Conservation (phyloP, 2,329 filamentous ascomycete genomes). For the Ascochyta rabiei region DNA sequence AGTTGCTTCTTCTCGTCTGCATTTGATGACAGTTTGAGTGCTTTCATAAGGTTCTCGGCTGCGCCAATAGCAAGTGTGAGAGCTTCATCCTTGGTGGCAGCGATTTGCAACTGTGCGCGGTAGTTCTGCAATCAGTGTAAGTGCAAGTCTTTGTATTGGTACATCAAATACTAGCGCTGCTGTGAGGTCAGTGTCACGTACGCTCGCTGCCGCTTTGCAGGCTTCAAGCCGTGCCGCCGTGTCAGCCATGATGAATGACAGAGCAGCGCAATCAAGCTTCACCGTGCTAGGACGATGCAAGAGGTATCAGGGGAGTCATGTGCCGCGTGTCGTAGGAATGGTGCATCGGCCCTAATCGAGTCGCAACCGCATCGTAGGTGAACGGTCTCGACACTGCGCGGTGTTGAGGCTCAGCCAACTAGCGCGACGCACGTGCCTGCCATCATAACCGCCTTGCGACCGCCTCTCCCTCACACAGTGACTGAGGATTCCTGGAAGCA, state of each 20-base stretch:
- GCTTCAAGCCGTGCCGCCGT: conserved; percentile 31
- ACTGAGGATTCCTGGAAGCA: background rate
- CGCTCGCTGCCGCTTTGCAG: conserved; percentile 41
- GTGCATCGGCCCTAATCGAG: conserved; percentile 8
- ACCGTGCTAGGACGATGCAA: background rate
- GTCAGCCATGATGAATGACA: conserved; percentile 36
- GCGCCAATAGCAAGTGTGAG: conserved; percentile 77
- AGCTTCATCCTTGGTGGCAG: conserved; percentile 66
- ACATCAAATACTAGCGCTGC: background rate
- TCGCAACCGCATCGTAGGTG: background rate
- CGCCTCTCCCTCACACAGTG: background rate
- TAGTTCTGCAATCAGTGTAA: conserved; percentile 31
- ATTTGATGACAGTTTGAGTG: conserved; percentile 65
- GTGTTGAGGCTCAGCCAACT: conserved; percentile 27
- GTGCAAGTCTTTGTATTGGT: conserved; percentile 10
- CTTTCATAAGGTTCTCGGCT: conserved; percentile 82
- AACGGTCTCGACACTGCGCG: conserved; percentile 22
- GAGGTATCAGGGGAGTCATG: conserved; percentile 1
- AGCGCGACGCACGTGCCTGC: conserved; percentile 27
- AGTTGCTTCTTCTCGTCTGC: conserved; percentile 70
- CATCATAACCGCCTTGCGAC: conserved; percentile 4
- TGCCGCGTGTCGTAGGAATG: conserved; percentile 5
- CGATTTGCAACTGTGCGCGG: conserved; percentile 54
- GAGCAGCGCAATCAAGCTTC: background rate
- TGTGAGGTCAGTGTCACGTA: conserved; percentile 36